phyloP scores from a whole-genome alignment of 1,284 basidiomycete genomes.

The Veloboletus limbatus region DNA sequence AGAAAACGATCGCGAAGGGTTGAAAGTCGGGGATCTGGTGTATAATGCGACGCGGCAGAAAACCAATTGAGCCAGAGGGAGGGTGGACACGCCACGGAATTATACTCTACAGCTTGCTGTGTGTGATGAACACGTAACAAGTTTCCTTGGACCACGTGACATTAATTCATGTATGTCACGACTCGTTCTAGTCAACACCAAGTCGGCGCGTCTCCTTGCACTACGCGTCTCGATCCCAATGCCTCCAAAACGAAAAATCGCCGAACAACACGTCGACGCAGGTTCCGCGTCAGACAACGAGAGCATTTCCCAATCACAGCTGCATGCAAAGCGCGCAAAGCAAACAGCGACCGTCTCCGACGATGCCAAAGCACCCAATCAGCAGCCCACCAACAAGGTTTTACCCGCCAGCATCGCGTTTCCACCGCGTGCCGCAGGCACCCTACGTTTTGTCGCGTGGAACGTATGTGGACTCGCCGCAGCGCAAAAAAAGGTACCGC shows the following conservation, averaged over 20 bases:
- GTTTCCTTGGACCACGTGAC: constrained; percentile 17
- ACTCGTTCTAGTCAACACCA: not conserved
- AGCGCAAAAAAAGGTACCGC: constrained; percentile 66
- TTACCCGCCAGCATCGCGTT: constrained; percentile 64
- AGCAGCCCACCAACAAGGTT: constrained; percentile 70
- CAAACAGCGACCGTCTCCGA: constrained; percentile 16
- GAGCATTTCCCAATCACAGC: constrained; percentile 12
- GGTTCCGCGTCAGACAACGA: constrained; percentile 24
- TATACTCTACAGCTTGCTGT: too few species aligned
- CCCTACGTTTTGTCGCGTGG: constrained; percentile 66
- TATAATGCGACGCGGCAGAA: not conserved
- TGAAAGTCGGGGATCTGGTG: too few species aligned
- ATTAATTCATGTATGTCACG: constrained; percentile 6
- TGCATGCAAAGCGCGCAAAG: constrained; percentile 27
- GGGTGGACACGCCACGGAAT: too few species aligned
- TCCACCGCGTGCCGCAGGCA: constrained; percentile 45
- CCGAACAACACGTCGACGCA: constrained; percentile 19
- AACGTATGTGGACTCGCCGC: constrained; percentile 72
- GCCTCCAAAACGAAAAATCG: constrained; percentile 32
- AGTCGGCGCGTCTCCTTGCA: constrained; percentile 6
- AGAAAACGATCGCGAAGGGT: constrained; percentile 3
- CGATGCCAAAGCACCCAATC: constrained; percentile 34
- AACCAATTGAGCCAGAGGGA: not conserved
- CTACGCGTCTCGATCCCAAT: constrained; percentile 12
- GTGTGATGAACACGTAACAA: too few species aligned